Evolutionary conservation across 1,139 yeast genomes (phyloP), one percentile per base, ranked within the genome.

Genomic region (Geotrichum histeridarum): DNA sequence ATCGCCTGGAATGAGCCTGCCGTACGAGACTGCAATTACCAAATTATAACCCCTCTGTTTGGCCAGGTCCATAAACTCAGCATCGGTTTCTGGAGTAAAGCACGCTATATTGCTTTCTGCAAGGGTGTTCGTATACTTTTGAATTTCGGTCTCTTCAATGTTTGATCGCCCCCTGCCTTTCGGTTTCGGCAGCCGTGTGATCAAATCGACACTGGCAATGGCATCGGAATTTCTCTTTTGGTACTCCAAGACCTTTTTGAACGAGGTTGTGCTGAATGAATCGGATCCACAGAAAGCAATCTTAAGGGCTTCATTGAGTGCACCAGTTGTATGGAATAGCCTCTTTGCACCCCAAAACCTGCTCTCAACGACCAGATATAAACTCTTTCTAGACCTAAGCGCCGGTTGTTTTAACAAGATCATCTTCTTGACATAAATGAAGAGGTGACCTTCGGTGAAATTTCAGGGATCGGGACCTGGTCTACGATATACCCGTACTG

Each of bases 11-110:
- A 93, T 88, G 48, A 91, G 72, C 52, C 76, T 76, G 0, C 99
- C 99, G 66, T 82, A 93, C 0, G 97, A 89, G 1, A 90, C 98
- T 0, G 98, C 97, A 30, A 93, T 76, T 0, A 90, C 84, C 61
- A 90, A 67, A 61, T 86, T 80, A 64, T 77, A 86, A 1, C 66
- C 57, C 1, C 64, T 57, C 0, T 57, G 54, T 14, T 64, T 53
- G 1, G 74, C 58, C 17, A 70, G 60, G 0, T 63, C 64, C n/a
- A 69, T 57, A 53, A 90, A 81, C 35, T 88, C 91, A 0, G 64
- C 55, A 1, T 44, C 54, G 32, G 51, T 38, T 33, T 51, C 57
- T 9, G 59, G 56, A 4, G 56, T 49, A 36, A 42, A 51, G 38
- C 53, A 42, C 2, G 9, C n/a, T 7, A 51, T 32, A 9, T 70